Base-by-base conservation (phyloP, 257 asterid species). In the Solanum verrucosum region DNA sequence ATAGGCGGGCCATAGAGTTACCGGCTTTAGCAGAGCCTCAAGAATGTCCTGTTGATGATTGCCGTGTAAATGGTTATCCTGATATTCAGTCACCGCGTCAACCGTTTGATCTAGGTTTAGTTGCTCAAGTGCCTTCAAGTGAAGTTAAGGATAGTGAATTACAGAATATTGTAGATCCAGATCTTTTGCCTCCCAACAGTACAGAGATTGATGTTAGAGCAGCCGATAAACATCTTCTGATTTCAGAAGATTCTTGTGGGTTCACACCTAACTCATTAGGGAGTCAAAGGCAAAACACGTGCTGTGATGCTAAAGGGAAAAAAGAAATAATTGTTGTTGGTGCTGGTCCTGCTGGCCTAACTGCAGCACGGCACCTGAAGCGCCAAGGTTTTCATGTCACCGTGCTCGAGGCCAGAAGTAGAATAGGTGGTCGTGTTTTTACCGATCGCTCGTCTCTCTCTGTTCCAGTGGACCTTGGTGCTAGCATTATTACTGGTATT, bases 391-490 rank as follows among this genome's bases (percentile, higher is more conserved):
- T 96, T 74, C 87, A 56, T 89, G 99, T 94, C 77, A 93, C 93
- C 25, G 93, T 97, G 86, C 98, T 97, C 9, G 99, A 97, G 93
- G 99, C 98, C 59, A 92, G 99, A 94, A 92, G 93, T 91, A 94
- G 99, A 93, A 94, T 94, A 82, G 99, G 99, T 59, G 99, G 99
- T 59, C 98, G 99, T 84, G 98, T 97, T 90, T 97, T 91, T 90
- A 97, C 99, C 3, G 99, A 97, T 84, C 95, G 81, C 85, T 90
- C 97, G 25, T 94, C 99, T 84, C 94, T 96, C 74, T 95, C 98
- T 90, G 99, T 97, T 87, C 99, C 99, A 2, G 99, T 96, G 88
- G 99, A 97, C 92, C 99, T 97, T 91, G 99, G 99, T 87, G 99
- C 99, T 90, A 97, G 99, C 91, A 97, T 97, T 93, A 97, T 97